phyloP scores from a whole-genome alignment of 2,329 filamentous ascomycete genomes.

The Aureobasidium sp. region DNA sequence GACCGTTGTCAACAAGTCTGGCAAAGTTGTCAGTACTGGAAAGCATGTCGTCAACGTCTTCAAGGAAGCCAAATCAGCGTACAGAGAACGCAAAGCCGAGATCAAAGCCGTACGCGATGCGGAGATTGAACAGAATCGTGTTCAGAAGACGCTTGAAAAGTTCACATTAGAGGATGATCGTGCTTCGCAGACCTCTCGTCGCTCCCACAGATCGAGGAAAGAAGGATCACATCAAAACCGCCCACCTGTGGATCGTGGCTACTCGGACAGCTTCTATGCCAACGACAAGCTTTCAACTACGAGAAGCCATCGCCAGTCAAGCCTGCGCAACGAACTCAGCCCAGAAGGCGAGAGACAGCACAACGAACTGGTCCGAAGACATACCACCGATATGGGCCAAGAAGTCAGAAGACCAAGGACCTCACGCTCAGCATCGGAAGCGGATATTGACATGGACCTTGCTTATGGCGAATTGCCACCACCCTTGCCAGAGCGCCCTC shows the following conservation, averaged over 20 bases:
- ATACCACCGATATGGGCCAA: conserved; percentile 29
- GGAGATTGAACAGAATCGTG: conserved; percentile 49
- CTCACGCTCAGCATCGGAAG: conserved; percentile 32
- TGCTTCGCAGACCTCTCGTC: conserved; percentile 23
- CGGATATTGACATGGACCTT: conserved; percentile 77
- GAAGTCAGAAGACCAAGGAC: conserved; percentile 14
- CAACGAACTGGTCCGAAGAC: conserved; percentile 36
- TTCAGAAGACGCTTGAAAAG: conserved; percentile 47
- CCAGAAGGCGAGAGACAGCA: conserved; percentile 24
- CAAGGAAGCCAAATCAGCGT: conserved; percentile 83
- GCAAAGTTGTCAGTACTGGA: conserved; percentile 83
- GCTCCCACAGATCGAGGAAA: conserved; percentile 13
- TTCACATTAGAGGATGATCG: conserved; percentile 25
- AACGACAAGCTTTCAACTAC: conserved; percentile 28
- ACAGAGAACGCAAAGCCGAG: conserved; percentile 79
- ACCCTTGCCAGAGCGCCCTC: conserved; percentile 46
- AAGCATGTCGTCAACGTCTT: conserved; percentile 87
- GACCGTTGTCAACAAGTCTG: conserved; percentile 83
- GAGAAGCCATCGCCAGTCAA: conserved; percentile 23
- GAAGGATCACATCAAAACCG: conserved; percentile 18
- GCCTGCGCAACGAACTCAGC: conserved; percentile 24
- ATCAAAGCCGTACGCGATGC: conserved; percentile 64
- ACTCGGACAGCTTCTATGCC: conserved; percentile 40
- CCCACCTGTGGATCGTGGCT: conserved; percentile 38
- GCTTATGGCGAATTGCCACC: conserved; percentile 81